These are phyloP conservation scores for Tubosaeta brunneosetosa DNA, from an alignment of 768 basidiomycete genomes.

Conservation along the genomic window DNA sequence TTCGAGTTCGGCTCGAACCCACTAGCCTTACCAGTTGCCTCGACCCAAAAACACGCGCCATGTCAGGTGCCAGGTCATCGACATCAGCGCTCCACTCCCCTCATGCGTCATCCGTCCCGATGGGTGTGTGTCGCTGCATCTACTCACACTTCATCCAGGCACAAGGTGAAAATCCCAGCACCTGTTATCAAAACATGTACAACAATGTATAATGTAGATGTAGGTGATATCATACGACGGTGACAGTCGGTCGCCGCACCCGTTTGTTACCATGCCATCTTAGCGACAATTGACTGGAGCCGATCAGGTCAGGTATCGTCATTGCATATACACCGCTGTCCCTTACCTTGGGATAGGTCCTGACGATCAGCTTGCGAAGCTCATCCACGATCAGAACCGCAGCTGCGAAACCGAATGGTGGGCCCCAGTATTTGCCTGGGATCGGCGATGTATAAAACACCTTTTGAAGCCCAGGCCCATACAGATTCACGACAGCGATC, in stretches of 20 bases:
- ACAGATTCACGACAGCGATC: constrained; percentile 41
- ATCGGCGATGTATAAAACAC: constrained; percentile 43
- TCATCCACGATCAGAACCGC: constrained; percentile 42
- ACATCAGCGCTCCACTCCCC: too few relatives aligned
- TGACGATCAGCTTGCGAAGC: constrained; percentile 40
- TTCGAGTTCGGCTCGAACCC: neutral
- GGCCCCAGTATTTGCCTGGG: constrained; percentile 45
- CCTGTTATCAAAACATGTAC: neutral
- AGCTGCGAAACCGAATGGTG: constrained; percentile 42
- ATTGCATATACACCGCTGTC: neutral
- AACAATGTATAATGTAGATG: neutral
- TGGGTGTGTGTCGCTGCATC: too few relatives aligned
- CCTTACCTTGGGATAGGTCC: constrained; percentile 40
- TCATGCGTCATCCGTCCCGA: neutral
- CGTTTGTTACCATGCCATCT: constrained; percentile 33
- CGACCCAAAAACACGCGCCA: too few relatives aligned
- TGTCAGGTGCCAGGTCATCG: too few relatives aligned
- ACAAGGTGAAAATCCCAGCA: neutral
- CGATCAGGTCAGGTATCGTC: constrained; percentile 5
- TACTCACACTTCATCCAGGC: too few relatives aligned
- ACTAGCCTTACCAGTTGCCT: too few relatives aligned
- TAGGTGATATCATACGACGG: too few relatives aligned
- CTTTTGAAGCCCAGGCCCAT: constrained; percentile 40
- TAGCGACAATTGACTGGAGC: constrained; percentile 33
- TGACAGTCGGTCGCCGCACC: neutral